Evolutionary conservation across 2,329 filamentous ascomycete species (phyloP).

Genomic region (Calonectria hawksworthii): DNA sequence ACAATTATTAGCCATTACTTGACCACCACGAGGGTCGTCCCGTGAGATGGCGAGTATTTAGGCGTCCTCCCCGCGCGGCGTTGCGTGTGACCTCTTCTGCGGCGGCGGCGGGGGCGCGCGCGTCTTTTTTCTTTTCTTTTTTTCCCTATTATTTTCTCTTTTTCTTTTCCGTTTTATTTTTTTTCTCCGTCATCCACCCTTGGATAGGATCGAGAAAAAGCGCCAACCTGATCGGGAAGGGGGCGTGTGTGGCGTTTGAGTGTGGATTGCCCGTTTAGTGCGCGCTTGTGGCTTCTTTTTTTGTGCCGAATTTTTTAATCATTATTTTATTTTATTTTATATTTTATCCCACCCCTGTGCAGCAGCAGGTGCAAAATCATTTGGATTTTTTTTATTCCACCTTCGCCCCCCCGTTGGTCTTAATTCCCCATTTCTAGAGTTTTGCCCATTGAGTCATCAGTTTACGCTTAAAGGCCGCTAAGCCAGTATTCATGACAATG

Average conservation of each 20-base stretch:
- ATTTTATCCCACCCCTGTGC: background rate
- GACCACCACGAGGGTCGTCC: constrained; percentile 7
- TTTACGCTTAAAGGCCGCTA: constrained; percentile 16
- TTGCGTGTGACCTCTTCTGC: constrained; percentile 27
- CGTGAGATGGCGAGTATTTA: constrained; percentile 14
- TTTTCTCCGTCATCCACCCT: constrained; percentile 1
- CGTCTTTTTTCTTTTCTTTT: background rate
- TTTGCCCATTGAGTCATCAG: constrained; percentile 15
- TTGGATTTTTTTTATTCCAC: background rate
- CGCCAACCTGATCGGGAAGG: background rate
- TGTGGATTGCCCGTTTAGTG: background rate
- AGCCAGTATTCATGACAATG: background rate
- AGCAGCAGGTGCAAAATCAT: background rate
- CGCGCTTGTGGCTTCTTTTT: constrained; percentile 9
- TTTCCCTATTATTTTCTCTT: too few species aligned
- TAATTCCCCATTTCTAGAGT: constrained; percentile 2
- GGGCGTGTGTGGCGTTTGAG: constrained; percentile 2
- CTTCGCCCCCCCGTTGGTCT: background rate
- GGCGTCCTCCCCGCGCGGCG: constrained; percentile 13
- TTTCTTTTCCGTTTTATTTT: constrained; percentile 1
- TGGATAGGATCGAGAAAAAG: constrained; percentile 24
- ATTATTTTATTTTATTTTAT: constrained; percentile 2
- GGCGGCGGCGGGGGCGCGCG: constrained; percentile 7
- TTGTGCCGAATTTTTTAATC: background rate
- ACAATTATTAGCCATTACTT: background rate